Conservation (phyloP, 2,329 filamentous ascomycete species). For the Macrophomina phaseolina region DNA sequence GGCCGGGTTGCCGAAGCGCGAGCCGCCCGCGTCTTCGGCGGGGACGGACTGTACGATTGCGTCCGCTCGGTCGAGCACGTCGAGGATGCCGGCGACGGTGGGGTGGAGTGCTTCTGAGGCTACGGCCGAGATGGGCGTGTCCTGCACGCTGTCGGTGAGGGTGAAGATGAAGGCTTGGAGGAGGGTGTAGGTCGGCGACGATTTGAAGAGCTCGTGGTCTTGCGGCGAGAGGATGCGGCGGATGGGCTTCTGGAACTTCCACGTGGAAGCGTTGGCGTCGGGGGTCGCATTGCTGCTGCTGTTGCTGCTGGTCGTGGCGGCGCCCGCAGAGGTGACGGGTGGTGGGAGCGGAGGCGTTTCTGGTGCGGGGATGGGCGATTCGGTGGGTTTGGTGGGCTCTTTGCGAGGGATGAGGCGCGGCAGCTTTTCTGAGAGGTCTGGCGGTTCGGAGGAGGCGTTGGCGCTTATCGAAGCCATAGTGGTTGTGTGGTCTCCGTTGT, state of each 20-base stretch:
- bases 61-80: conserved; percentile 73
- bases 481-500: background rate
- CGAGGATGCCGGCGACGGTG: conserved; percentile 67
- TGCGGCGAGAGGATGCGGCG: conserved; percentile 80
- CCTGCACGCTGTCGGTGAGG: conserved; percentile 79
- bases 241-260: conserved; percentile 70
- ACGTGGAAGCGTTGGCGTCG: conserved; percentile 29
- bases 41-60: conserved; percentile 70
- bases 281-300: background rate
- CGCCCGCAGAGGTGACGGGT: conserved; percentile 50
- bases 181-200: conserved; percentile 76
- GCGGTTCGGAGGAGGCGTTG: conserved; percentile 17
- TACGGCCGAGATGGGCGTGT: conserved; percentile 68
- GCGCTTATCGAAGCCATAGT: conserved; percentile 14
- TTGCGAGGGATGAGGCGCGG: conserved; percentile 45
- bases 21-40: conserved; percentile 81
- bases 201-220: conserved; percentile 82
- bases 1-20: conserved; percentile 91
- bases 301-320: conserved; percentile 57
- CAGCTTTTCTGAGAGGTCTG: conserved; percentile 38
- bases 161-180: conserved; percentile 85
- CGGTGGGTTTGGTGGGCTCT: conserved; percentile 33
- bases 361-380: conserved; percentile 64
- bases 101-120: conserved; percentile 52
- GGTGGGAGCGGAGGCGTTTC: conserved; percentile 75